Percentiles rank a stretch among this genome's conserved stretches.
These are phyloP conservation scores for Strobilomyces confusus DNA, from an alignment of 768 basidiomycete genomes.

Conservation along the genomic window DNA sequence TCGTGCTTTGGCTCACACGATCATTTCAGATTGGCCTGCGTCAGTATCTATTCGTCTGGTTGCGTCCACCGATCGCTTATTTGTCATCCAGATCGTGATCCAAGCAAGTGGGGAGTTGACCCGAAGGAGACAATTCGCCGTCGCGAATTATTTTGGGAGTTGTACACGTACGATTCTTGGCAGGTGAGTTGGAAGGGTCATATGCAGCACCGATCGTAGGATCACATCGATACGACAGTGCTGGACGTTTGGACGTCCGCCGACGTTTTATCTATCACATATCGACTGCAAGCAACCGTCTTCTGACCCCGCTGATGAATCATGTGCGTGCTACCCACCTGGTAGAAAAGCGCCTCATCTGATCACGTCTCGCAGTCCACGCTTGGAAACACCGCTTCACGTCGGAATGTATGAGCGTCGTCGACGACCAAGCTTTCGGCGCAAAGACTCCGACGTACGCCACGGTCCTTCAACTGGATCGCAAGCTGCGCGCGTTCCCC, in stretches of 20 bases:
- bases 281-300: slow-evolving; percentile 64
- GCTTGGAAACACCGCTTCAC: slow-evolving; percentile 69
- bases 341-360: slow-evolving; percentile 1
- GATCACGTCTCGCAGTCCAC: slow-evolving; percentile 40
- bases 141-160: slow-evolving; percentile 68
- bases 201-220: slow-evolving; percentile 22
- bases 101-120: slow-evolving; percentile 62
- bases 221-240: slow-evolving; percentile 43
- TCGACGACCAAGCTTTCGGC: slow-evolving; percentile 70
- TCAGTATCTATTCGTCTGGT: slow-evolving; percentile 33
- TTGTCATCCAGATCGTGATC: slow-evolving; percentile 53
- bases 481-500: slow-evolving; percentile 64
- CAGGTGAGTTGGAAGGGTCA: slow-evolving; percentile 22
- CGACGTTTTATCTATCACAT: slow-evolving; percentile 63
- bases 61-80: slow-evolving; percentile 1
- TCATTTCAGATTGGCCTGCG: slow-evolving; percentile 60
- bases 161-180: slow-evolving; percentile 37
- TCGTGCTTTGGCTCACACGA: not conserved
- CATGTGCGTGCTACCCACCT: slow-evolving; percentile 47
- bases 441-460: slow-evolving; percentile 66
- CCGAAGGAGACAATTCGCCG: slow-evolving; percentile 53
- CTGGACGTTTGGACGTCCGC: slow-evolving; percentile 65
- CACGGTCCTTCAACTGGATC: slow-evolving; percentile 62
- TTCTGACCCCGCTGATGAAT: slow-evolving; percentile 46
- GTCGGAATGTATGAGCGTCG: slow-evolving; percentile 63